These are phyloP conservation scores for Acrocalymma vagum DNA, from an alignment of 2,329 filamentous ascomycete genomes.

Conservation along the genomic window DNA sequence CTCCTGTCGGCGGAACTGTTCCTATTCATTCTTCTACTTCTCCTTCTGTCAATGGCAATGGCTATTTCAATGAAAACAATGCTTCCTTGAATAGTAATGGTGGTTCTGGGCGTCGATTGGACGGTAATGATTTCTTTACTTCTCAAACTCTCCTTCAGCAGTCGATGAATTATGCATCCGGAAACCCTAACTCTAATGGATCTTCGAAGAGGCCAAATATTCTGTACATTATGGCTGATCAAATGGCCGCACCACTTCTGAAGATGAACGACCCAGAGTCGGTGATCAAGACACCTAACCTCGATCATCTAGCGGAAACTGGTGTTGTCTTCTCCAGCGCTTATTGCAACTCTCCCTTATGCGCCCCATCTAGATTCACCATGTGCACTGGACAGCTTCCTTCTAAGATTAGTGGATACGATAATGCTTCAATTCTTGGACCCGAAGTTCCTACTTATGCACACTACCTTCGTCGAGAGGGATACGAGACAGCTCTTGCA, in stretches of 20 bases:
- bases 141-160: conserved; percentile 36
- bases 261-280: conserved; percentile 91
- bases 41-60: conserved; percentile 20
- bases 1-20: conserved; percentile 21
- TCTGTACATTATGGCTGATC: conserved; percentile 96
- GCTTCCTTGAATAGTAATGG: conserved; percentile 18
- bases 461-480: conserved; percentile 84
- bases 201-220: conserved; percentile 70
- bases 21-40: conserved; percentile 23
- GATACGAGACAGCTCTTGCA: conserved; percentile 89
- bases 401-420: conserved; percentile 89
- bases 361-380: conserved; percentile 90
- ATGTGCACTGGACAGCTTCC: conserved; percentile 93
- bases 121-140: conserved; percentile 32
- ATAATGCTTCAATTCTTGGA: conserved; percentile 86
- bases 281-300: conserved; percentile 90
- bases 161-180: conserved; percentile 34
- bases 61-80: conserved; percentile 21
- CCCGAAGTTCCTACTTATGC: conserved; percentile 91
- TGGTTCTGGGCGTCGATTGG: conserved; percentile 17
- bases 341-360: conserved; percentile 93
- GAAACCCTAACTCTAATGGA: conserved; percentile 14
- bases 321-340: conserved; percentile 93
- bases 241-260: conserved; percentile 87
- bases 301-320: conserved; percentile 81